Percentiles rank a stretch among this genome's conserved stretches.
These are phyloP conservation scores for Coemansia sp. DNA, from an alignment of 192 early-diverging fungal species.

Conservation along the genomic window DNA sequence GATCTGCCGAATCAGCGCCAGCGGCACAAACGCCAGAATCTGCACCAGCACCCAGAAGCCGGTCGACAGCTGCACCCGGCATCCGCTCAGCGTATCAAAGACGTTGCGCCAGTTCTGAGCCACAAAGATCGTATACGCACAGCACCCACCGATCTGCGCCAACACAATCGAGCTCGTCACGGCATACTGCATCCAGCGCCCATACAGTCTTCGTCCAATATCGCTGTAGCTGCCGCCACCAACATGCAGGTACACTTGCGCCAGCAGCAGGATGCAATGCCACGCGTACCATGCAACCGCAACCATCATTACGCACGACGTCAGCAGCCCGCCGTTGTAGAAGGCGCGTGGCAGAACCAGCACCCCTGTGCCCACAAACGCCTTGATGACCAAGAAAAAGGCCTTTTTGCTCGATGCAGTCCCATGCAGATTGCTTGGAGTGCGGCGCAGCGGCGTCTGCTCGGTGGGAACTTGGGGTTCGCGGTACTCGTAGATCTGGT, in stretches of 20 bases:
- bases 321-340: conserved; percentile 72
- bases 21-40: conserved; percentile 71
- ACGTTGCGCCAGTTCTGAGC: conserved; percentile 79
- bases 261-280: conserved; percentile 64
- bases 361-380: conserved; percentile 79
- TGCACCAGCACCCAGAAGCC: conserved; percentile 82
- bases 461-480: conserved; percentile 13
- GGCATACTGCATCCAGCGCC: conserved; percentile 62
- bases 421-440: conserved; percentile 21
- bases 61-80: conserved; percentile 59
- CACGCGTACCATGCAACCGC: conserved; percentile 62
- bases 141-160: conserved; percentile 83
- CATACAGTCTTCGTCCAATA: conserved; percentile 65
- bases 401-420: conserved; percentile 68
- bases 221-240: conserved; percentile 68
- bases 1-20: conserved; percentile 91
- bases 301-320: conserved; percentile 58
- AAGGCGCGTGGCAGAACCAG: conserved; percentile 76
- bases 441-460: conserved; percentile 34
- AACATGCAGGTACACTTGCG: conserved; percentile 59
- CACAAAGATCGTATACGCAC: conserved; percentile 89
- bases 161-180: conserved; percentile 68
- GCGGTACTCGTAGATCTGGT: conserved; percentile 24
- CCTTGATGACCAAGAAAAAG: conserved; percentile 75
- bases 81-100: conserved; percentile 67